Conservation (phyloP, 2,329 filamentous ascomycete genomes). For the Aspergillus udagawae region DNA sequence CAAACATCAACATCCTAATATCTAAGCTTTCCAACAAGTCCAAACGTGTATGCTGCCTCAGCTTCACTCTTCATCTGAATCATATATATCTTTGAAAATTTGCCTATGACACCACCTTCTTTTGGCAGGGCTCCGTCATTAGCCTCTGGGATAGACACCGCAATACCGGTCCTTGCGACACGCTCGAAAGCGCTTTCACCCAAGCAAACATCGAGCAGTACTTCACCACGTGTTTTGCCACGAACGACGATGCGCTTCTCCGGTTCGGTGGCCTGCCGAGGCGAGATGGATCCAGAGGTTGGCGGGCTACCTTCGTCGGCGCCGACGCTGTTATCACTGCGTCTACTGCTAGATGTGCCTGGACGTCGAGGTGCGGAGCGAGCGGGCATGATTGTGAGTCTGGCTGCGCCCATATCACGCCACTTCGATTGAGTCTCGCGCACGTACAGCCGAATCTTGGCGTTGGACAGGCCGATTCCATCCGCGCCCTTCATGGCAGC, state of each 20-base stretch:
- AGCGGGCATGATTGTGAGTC: conserved; percentile 72
- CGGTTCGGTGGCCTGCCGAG: conserved; percentile 55
- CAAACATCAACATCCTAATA: conserved; percentile 35
- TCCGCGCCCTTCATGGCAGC: conserved; percentile 50
- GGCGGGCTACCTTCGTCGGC: conserved; percentile 25
- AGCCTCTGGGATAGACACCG: conserved; percentile 83
- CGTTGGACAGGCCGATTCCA: conserved; percentile 64
- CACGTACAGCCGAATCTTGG: conserved; percentile 81
- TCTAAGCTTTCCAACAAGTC: conserved; percentile 49
- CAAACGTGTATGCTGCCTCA: conserved; percentile 53
- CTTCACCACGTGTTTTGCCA: conserved; percentile 62
- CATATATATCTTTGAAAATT: conserved; percentile 60
- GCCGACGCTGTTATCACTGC: conserved; percentile 23
- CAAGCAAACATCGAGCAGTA: conserved; percentile 77
- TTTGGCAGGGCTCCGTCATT: conserved; percentile 56
- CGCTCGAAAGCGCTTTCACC: conserved; percentile 80
- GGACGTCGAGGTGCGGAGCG: conserved; percentile 28
- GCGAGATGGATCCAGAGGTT: conserved; percentile 28
- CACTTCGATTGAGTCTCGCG: conserved; percentile 74
- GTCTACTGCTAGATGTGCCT: conserved; percentile 50
- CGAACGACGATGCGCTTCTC: conserved; percentile 84
- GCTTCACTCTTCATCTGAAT: conserved; percentile 56
- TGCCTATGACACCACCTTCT: conserved; percentile 56
- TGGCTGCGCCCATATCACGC: conserved; percentile 84
- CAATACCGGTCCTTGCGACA: conserved; percentile 79